Percentiles rank a stretch among this genome's conserved stretches.
Conservation (phyloP, 192 early-diverging fungal species). For the Coemansia sp. region DNA sequence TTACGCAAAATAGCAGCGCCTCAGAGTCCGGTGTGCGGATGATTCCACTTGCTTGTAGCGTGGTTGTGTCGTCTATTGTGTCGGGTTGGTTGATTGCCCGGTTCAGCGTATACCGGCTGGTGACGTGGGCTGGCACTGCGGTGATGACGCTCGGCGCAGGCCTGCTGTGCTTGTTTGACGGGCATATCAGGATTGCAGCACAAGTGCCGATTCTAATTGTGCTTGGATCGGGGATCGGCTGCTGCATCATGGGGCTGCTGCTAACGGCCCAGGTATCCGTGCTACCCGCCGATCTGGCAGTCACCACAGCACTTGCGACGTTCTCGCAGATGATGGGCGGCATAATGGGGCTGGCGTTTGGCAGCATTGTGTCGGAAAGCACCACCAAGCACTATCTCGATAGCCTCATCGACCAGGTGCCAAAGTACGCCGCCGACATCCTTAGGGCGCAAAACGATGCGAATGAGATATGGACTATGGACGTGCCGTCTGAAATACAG, state of each 20-base stretch:
- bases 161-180: conserved; percentile 39
- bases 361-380: conserved; percentile 47
- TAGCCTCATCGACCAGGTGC: conserved; percentile 22
- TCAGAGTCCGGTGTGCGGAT: conserved; percentile 44
- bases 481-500: conserved; percentile 27
- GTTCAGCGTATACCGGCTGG: conserved; percentile 36
- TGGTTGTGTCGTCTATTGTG: conserved; percentile 37
- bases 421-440: conserved; percentile 36
- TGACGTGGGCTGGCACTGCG: conserved; percentile 35
- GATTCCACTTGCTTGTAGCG: conserved; percentile 45
- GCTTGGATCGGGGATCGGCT: conserved; percentile 48
- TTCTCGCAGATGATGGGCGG: conserved; percentile 53
- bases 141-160: conserved; percentile 46
- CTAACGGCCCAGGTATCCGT: conserved; percentile 49
- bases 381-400: conserved; percentile 35
- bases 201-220: conserved; percentile 41
- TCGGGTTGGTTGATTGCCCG: conserved; percentile 46
- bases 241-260: conserved; percentile 46
- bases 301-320: conserved; percentile 46
- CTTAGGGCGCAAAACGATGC: conserved; percentile 45
- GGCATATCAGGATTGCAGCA: conserved; percentile 29
- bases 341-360: conserved; percentile 51
- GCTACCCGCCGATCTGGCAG: conserved; percentile 30
- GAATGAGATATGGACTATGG: conserved; percentile 45
- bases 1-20: conserved; percentile 46